Evolutionary conservation across 768 basidiomycete genomes (phyloP), one percentile per base, ranked within the genome.

Genomic region (Boletus barrowsii): DNA sequence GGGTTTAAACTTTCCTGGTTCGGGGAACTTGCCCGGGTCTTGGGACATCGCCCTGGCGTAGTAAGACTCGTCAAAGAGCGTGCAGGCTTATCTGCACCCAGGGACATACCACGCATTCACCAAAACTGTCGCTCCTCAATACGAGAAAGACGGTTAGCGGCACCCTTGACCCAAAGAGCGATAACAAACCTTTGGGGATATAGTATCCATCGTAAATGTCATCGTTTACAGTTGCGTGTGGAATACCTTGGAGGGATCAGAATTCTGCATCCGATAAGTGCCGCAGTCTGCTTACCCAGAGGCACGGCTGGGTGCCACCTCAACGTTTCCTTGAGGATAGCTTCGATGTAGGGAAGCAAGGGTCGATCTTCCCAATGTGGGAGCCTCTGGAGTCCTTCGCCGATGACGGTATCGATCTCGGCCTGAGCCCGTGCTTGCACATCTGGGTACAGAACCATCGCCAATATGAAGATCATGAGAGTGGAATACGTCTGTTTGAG

Each of bases 121-220:
- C 18, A 66, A 4, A 29, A 59, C 60, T 1, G 56, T 67, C n/a
- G 56, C 63, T 3, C 68, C 66, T 61, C 17, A 20, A 33, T 3
- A 15, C 14, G 30, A 11, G 30, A 24, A 14, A 36, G 22, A 42
- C 2, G 15, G 15, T 57, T 13, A 33, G 26, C 20, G 8, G 42
- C 33, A 3, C 36, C 40, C 29, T 53, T 36, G 49, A 14, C 42
- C 42, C 18, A 42, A 44, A 24, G 18, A 36, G 20, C 39, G 32
- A 42, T 13, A 20, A 36, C 24, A 76, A 66, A 58, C 80, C 82
- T 57, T 75, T 73, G 10, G 83, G 81, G 41, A 85, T 84, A 7
- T 78, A 58, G 51, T 78, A 78, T 20, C 76, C 73, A 43, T 72
- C 66, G 54, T 79, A 78, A 15, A 72, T 51, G 47, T 76, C 78